Conservation (phyloP, 805 yeast species). For the Kurtzmaniella fragi region DNA sequence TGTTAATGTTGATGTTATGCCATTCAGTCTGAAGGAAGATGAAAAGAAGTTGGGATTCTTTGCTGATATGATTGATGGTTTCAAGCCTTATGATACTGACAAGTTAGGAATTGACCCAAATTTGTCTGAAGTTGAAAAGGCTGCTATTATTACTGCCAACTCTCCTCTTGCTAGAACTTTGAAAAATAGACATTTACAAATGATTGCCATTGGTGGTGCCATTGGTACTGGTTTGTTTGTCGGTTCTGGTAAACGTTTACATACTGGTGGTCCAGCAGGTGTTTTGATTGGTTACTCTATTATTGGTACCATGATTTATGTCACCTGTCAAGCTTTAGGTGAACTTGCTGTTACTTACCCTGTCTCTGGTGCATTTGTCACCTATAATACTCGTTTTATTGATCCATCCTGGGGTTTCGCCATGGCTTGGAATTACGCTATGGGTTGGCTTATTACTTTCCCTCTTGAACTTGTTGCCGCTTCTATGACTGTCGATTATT, state of each 20-base stretch:
- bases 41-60: background rate
- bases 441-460: slow-evolving; percentile 34
- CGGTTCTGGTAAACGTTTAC: slow-evolving; percentile 56
- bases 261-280: slow-evolving; percentile 61
- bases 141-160: slow-evolving; percentile 36
- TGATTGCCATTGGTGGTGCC: slow-evolving; percentile 65
- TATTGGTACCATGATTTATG: slow-evolving; percentile 52
- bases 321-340: slow-evolving; percentile 58
- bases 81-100: slow-evolving; percentile 2
- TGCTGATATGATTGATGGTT: background rate
- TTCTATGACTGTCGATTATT: slow-evolving; percentile 49
- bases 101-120: slow-evolving; percentile 10
- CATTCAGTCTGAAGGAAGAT: background rate
- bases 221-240: slow-evolving; percentile 67
- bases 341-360: slow-evolving; percentile 60
- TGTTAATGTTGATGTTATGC: background rate
- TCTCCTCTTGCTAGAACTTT: slow-evolving; percentile 54
- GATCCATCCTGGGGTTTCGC: slow-evolving; percentile 63
- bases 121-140: slow-evolving; percentile 23
- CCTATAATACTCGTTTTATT: slow-evolving; percentile 56
- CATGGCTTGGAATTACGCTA: slow-evolving; percentile 28
- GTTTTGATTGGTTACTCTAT: slow-evolving; percentile 52
- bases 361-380: slow-evolving; percentile 58
- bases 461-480: slow-evolving; percentile 57
- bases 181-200: slow-evolving; percentile 56